phyloP scores from a whole-genome alignment of 257 asterid genomes.

The Coffea canephora region DNA sequence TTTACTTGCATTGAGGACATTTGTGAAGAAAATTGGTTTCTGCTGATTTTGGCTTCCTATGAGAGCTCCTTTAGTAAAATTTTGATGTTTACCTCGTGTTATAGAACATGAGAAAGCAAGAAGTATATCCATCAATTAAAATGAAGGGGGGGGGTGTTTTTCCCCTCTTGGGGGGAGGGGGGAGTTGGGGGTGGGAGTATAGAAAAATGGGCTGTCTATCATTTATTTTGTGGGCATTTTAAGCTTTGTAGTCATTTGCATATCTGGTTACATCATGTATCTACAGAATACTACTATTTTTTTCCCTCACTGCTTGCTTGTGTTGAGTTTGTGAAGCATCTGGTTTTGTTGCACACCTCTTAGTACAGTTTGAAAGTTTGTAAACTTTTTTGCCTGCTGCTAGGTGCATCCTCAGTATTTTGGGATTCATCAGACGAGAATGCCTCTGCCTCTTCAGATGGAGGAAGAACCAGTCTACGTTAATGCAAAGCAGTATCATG shows the following conservation, averaged over 20 bases:
- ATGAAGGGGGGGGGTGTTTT: background rate
- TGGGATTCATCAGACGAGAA: conserved; percentile 61
- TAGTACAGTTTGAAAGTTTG: background rate
- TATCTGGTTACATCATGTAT: background rate
- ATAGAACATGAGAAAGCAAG: background rate
- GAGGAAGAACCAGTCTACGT: conserved; percentile 86
- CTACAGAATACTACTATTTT: background rate
- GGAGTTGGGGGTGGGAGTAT: background rate
- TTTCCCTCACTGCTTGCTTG: background rate
- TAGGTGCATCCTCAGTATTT: conserved; percentile 65
- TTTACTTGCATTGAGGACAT: background rate
- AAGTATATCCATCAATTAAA: background rate
- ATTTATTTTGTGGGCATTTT: background rate
- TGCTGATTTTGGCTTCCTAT: background rate
- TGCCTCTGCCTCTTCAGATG: conserved; percentile 79
- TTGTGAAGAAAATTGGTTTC: too few species aligned
- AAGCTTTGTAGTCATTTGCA: background rate
- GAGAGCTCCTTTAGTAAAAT: background rate
- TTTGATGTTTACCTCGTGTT: background rate
- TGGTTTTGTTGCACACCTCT: background rate
- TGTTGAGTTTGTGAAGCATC: conserved; percentile 2
- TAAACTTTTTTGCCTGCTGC: conserved; percentile 3
- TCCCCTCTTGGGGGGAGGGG: background rate
- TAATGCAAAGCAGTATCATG: conserved; percentile 81
- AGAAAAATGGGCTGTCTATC: background rate